phyloP scores from a whole-genome alignment of 306 rosid genomes.

The Cicer yamashitae region DNA sequence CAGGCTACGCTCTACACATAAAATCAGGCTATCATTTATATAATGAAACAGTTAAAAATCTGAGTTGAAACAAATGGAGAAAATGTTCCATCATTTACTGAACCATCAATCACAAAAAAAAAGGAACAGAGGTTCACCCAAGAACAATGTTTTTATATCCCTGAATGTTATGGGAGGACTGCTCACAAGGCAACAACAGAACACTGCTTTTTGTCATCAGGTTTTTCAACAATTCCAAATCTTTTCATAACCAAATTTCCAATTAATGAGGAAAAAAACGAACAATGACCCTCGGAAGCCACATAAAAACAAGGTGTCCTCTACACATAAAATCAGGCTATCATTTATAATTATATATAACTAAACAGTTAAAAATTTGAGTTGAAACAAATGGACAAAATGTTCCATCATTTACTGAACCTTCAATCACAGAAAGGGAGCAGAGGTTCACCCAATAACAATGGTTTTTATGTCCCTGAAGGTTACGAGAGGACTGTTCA shows the following conservation, averaged over 20 bases:
- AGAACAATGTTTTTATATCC: conserved; percentile 60
- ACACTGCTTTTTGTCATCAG: too few species aligned
- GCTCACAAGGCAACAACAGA: too few species aligned
- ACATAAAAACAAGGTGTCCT: not conserved
- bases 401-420: conserved; percentile 77
- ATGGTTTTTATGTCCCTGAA: conserved; percentile 59
- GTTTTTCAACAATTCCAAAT: too few species aligned
- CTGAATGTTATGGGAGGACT: conserved; percentile 60
- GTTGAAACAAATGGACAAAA: not conserved
- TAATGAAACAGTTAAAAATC: too few species aligned
- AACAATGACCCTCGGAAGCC: too few species aligned
- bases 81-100: conserved; percentile 73
- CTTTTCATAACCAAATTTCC: too few species aligned
- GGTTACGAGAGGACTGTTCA: conserved; percentile 52
- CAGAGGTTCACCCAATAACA: conserved; percentile 81
- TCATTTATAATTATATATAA: too few species aligned
- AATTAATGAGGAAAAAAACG: too few species aligned
- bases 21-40: too few species aligned
- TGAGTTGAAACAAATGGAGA: not conserved
- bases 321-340: too few species aligned
- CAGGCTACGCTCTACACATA: too few species aligned
- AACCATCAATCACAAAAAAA: conserved; percentile 58
- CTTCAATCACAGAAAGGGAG: conserved; percentile 50
- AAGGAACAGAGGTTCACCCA: conserved; percentile 75
- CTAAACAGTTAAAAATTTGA: not conserved